Evolutionary conservation across 257 asterid genomes (phyloP), one percentile per base, ranked within the genome.

Genomic region (Ajuga chamaepitys): DNA sequence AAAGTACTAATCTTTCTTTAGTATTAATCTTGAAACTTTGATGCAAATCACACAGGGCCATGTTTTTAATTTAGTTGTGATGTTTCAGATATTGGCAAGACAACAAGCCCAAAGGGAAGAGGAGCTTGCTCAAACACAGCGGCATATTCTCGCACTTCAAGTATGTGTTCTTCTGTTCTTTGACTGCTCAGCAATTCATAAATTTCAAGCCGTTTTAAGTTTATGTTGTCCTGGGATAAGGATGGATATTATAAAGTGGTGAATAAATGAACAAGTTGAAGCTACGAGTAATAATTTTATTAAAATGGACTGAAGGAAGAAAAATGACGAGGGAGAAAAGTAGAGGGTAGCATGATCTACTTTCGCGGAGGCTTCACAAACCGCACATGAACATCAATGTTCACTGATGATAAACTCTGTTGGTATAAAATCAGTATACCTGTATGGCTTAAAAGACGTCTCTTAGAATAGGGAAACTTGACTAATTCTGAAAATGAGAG

Each of bases 51-150:
- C 35, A 11, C 20, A 22, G 55, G 61, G 7, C 9, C 62, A 26
- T 20, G 75, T 35, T 70, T 46, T 70, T 53, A n/a, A 56, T 71
- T 75, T 73, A 26, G 70, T 73, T 55, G 45, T 71, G 44, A 40
- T 44, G 38, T 71, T 75, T 76, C 89, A 94, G 99, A 83, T 90
- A 68, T 86, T 94, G 88, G 99, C 98, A 37, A 88, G 99, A 71
- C 99, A 94, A 72, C 99, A 94, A 81, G 99, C 99, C 67, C 99
- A 94, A 78, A 80, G 99, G 81, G 99, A 94, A 78, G 99, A 94
- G 72, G 99, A 94, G 86, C 99, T 94, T 73, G 74, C 93, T 60
- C 99, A 94, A 59, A 88, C 98, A 2, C 99, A 94, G 72, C 84
- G 98, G 46, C 98, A 94, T 78, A 94, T 94, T 83, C 95, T 94